These are phyloP conservation scores for Plenodomus lindquistii DNA, from an alignment of 2,329 filamentous ascomycete species.

Conservation along the genomic window DNA sequence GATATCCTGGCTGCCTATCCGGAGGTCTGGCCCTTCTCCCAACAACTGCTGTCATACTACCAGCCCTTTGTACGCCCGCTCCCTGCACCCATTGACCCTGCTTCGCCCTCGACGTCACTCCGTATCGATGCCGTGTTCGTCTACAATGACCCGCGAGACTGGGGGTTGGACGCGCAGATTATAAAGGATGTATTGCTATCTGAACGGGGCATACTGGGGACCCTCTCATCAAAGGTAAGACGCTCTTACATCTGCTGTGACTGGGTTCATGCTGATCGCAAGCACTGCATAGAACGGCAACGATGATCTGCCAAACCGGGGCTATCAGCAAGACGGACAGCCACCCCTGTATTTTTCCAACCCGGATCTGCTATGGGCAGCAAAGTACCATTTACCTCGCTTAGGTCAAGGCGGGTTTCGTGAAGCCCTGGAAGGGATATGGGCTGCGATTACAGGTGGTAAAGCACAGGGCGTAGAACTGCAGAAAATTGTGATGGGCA, in stretches of 20 bases:
- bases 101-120: constrained; percentile 56
- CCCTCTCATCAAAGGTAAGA: constrained; percentile 62
- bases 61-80: constrained; percentile 60
- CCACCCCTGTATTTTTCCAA: constrained; percentile 87
- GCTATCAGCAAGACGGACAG: constrained; percentile 83
- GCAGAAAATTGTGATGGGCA: constrained; percentile 73
- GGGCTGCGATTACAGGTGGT: constrained; percentile 70
- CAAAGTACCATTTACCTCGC: constrained; percentile 79
- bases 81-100: constrained; percentile 55
- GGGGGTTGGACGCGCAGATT: constrained; percentile 86
- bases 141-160: constrained; percentile 95
- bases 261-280: neutral
- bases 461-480: constrained; percentile 58
- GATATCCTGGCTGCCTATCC: constrained; percentile 79
- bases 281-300: constrained; percentile 61
- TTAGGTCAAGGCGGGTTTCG: constrained; percentile 92
- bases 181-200: constrained; percentile 84
- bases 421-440: constrained; percentile 78
- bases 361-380: constrained; percentile 86
- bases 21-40: constrained; percentile 81
- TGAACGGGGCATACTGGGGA: constrained; percentile 76
- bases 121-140: constrained; percentile 91
- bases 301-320: constrained; percentile 65
- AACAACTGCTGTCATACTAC: constrained; percentile 67
- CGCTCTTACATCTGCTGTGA: neutral